Evolutionary conservation across 2,329 filamentous ascomycete species (phyloP).

Genomic region (Talaromyces rugulosus): DNA sequence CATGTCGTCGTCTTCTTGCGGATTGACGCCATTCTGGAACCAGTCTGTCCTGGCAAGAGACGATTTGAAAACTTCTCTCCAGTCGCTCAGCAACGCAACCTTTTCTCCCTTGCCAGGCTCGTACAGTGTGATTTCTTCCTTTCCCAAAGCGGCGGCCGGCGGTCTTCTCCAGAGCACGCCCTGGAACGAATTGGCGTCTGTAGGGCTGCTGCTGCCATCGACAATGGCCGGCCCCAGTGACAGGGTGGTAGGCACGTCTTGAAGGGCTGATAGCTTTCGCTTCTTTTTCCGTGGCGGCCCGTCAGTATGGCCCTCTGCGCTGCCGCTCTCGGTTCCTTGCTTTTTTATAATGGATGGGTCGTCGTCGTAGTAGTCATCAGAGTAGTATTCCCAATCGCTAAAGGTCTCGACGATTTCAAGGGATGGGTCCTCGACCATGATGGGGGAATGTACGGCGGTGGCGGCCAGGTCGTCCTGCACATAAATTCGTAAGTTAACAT

Average conservation of each 20-base stretch:
- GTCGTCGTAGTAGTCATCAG: conserved; percentile 43
- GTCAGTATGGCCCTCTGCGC: background rate
- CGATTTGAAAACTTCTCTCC: conserved; percentile 41
- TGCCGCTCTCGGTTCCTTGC: conserved; percentile 11
- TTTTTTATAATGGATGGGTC: conserved; percentile 31
- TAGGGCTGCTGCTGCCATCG: conserved; percentile 1
- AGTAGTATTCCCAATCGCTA: conserved; percentile 44
- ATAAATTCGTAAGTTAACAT: background rate
- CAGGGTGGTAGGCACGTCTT: conserved; percentile 10
- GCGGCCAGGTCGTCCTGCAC: conserved; percentile 41
- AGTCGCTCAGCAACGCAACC: conserved; percentile 43
- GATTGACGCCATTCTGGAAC: background rate
- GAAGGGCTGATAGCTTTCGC: conserved; percentile 17
- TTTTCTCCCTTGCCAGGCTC: conserved; percentile 38
- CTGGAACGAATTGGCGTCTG: conserved; percentile 29
- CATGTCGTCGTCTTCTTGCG: background rate
- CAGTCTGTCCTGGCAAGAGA: conserved; percentile 28
- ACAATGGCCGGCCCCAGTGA: conserved; percentile 10
- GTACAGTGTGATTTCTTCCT: conserved; percentile 25
- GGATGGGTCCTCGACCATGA: conserved; percentile 35
- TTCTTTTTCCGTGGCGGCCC: conserved; percentile 16
- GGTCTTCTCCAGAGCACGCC: conserved; percentile 39
- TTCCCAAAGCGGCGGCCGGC: conserved; percentile 19
- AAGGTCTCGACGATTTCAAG: conserved; percentile 37
- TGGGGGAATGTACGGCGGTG: conserved; percentile 36